Evolutionary conservation across 352 stramenopile genomes (phyloP).

Genomic region (Globisporangium irregulare): DNA sequence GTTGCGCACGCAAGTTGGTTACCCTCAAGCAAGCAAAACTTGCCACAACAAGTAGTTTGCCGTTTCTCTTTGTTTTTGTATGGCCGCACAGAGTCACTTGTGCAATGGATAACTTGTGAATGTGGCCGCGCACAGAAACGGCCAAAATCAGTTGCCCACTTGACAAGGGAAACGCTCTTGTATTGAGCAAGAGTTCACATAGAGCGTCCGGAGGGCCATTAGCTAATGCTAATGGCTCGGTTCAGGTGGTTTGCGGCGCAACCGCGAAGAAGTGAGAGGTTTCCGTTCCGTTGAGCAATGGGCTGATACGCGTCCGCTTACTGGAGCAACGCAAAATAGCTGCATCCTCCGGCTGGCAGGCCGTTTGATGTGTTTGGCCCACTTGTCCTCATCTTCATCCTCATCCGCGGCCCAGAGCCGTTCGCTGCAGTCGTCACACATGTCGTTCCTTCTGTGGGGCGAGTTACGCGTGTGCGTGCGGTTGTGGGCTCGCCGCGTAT

Average conservation of each 20-base stretch:
- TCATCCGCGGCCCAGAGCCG: neutral
- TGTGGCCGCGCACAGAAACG: neutral
- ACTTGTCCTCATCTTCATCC: neutral
- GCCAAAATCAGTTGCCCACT: conserved; percentile 7
- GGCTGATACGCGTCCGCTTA: neutral
- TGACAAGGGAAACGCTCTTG: neutral
- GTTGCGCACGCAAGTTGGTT: neutral
- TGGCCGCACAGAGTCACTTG: neutral
- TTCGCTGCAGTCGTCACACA: neutral
- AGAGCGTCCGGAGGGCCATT: neutral
- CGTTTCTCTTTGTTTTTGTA: neutral
- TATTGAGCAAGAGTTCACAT: neutral
- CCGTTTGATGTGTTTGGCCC: neutral
- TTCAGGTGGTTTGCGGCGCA: conserved; percentile 1
- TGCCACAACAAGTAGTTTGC: neutral
- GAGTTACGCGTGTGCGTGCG: no score
- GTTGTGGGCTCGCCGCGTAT: neutral
- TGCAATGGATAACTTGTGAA: neutral
- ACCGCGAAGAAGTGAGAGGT: neutral
- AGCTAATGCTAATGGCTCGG: conserved; percentile 8
- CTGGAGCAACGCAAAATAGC: neutral
- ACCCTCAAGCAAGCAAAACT: neutral
- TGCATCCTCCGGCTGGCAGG: neutral
- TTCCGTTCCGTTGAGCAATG: neutral
- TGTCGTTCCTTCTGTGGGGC: no score